phyloP scores from a whole-genome alignment of 257 asterid genomes.

The Anisodus tanguticus region DNA sequence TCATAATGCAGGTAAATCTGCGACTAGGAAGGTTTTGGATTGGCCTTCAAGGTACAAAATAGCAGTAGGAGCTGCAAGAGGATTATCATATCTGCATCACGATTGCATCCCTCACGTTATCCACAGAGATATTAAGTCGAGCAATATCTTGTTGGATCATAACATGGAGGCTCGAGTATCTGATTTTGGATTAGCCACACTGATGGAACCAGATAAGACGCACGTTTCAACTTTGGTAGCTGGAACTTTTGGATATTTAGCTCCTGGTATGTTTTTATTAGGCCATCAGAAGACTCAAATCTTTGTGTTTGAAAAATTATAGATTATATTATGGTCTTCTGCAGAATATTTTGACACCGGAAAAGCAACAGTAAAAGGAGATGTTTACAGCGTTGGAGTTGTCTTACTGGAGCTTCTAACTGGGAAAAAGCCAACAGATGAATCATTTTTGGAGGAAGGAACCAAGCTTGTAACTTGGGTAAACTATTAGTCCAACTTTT shows the following conservation, averaged over 20 bases:
- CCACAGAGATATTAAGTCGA: conserved; percentile 87
- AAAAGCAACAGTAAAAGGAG: conserved; percentile 86
- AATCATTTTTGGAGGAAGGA: conserved; percentile 84
- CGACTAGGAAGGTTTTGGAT: conserved; percentile 58
- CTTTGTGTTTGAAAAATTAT: conserved; percentile 17
- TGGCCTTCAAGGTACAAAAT: conserved; percentile 80
- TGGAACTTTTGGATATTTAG: conserved; percentile 89
- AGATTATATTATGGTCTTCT: conserved; percentile 32
- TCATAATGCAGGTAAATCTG: conserved; percentile 58
- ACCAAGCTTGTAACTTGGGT: conserved; percentile 96
- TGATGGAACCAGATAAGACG: conserved; percentile 80
- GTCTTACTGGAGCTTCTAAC: conserved; percentile 89
- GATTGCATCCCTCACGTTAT: conserved; percentile 90
- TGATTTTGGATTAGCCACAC: conserved; percentile 88
- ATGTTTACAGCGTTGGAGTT: conserved; percentile 91
- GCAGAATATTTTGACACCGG: conserved; percentile 93
- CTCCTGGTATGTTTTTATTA: conserved; percentile 65
- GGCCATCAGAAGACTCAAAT: background rate
- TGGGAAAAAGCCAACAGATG: conserved; percentile 79
- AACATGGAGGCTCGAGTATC: conserved; percentile 77
- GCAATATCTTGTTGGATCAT: conserved; percentile 78
- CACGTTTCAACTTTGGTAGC: conserved; percentile 91
- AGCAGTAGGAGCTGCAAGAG: conserved; percentile 91
- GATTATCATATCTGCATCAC: conserved; percentile 84
- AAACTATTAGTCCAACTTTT: conserved; percentile 30